Evolutionary conservation across 495 filamentous ascomycete species (phyloP).

Genomic region (Staphylotrichum longicolle): DNA sequence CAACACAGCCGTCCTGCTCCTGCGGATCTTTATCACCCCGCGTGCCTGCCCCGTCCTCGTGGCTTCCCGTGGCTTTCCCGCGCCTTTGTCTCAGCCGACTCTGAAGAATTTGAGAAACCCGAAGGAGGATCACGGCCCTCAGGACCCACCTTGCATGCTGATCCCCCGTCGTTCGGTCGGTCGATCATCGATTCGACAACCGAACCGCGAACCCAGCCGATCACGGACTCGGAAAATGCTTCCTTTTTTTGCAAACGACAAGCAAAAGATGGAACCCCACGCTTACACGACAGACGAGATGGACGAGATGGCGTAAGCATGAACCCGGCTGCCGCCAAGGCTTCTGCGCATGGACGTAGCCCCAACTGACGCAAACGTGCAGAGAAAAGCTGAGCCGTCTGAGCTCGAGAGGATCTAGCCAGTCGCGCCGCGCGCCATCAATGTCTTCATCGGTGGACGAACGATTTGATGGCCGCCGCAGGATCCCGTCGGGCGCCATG

Average conservation of each 20-base stretch:
- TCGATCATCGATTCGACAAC: constrained; percentile 1
- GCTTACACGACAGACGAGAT: constrained; percentile 13
- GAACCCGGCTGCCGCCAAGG: background rate
- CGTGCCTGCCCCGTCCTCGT: constrained; percentile 12
- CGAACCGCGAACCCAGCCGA: background rate
- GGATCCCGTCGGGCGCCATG: constrained; percentile 11
- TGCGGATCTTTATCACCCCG: constrained; percentile 3
- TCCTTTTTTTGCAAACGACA: background rate
- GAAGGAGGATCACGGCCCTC: background rate
- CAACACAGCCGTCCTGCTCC: background rate
- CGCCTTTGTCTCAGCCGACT: constrained; percentile 6
- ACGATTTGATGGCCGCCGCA: constrained; percentile 13
- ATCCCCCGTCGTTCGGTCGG: background rate
- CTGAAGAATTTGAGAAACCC: no score
- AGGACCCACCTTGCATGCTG: background rate
- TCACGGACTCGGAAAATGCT: background rate
- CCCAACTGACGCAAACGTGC: background rate
- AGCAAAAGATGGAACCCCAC: constrained; percentile 15
- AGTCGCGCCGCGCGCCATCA: constrained; percentile 13
- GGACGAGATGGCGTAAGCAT: constrained; percentile 26
- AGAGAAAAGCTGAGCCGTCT: constrained; percentile 22
- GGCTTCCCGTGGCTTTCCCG: background rate
- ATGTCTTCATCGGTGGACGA: constrained; percentile 17
- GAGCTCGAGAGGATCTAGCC: constrained; percentile 8
- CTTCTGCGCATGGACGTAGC: background rate